phyloP scores from a whole-genome alignment of 768 basidiomycete genomes.

The Mrakia gelida region DNA sequence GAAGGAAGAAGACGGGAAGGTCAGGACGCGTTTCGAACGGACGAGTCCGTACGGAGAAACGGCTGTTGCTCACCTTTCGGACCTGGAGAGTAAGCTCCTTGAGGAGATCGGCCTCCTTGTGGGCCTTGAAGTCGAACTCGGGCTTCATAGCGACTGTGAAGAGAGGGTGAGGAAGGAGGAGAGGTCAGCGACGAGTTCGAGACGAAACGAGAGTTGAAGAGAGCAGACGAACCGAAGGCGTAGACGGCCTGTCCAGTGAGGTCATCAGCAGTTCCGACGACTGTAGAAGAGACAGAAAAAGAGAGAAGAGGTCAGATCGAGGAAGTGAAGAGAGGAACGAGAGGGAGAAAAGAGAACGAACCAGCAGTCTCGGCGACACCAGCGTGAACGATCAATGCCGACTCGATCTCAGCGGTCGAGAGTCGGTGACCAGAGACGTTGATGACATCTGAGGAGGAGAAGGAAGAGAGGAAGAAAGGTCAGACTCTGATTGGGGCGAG shows the following conservation, averaged over 20 bases:
- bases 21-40: not conserved
- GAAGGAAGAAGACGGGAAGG: not conserved
- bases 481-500: not conserved
- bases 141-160: slow-evolving; percentile 44
- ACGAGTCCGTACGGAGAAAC: not conserved
- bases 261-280: slow-evolving; percentile 45
- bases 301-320: too few species aligned
- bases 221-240: slow-evolving; percentile 67
- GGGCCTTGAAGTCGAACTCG: slow-evolving; percentile 71
- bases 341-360: too few species aligned
- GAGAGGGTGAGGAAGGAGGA: not conserved
- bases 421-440: slow-evolving; percentile 96
- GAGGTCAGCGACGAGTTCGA: not conserved
- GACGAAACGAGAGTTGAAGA: not conserved
- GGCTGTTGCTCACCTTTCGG: slow-evolving; percentile 60
- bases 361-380: slow-evolving; percentile 91
- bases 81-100: slow-evolving; percentile 94
- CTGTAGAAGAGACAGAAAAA: slow-evolving; percentile 33
- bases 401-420: slow-evolving; percentile 97
- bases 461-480: not conserved
- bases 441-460: slow-evolving; percentile 67
- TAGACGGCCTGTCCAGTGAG: slow-evolving; percentile 77
- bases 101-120: slow-evolving; percentile 62
- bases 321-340: too few species aligned
- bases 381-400: slow-evolving; percentile 86